Evolutionary conservation across 352 stramenopile species (phyloP).

Genomic region (Pythium chondricola): DNA sequence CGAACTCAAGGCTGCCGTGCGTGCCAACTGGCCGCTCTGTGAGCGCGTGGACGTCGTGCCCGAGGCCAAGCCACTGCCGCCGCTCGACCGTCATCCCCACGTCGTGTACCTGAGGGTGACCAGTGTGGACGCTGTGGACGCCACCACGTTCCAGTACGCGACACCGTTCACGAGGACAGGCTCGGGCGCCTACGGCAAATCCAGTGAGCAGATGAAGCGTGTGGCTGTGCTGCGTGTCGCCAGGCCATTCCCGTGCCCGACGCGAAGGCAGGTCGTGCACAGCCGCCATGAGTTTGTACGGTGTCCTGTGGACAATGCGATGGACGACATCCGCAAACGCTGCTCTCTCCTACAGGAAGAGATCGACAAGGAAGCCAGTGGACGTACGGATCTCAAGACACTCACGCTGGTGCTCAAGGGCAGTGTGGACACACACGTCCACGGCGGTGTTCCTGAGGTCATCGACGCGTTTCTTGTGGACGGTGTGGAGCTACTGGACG

Average conservation of each 20-base stretch:
- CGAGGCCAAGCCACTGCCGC: slow-evolving; percentile 36
- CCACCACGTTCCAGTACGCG: slow-evolving; percentile 36
- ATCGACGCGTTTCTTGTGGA: slow-evolving; percentile 55
- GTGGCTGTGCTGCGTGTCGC: slow-evolving; percentile 41
- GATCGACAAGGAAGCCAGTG: slow-evolving; percentile 39
- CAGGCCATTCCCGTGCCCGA: slow-evolving; percentile 38
- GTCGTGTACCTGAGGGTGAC: slow-evolving; percentile 58
- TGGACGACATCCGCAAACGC: slow-evolving; percentile 72
- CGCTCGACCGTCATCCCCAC: slow-evolving; percentile 36
- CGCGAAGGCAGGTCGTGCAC: slow-evolving; percentile 40
- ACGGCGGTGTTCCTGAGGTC: slow-evolving; percentile 67
- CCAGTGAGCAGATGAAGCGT: slow-evolving; percentile 65
- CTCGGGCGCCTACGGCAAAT: slow-evolving; percentile 47
- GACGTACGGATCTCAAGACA: slow-evolving; percentile 58
- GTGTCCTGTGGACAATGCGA: slow-evolving; percentile 67
- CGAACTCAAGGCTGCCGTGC: slow-evolving; percentile 55
- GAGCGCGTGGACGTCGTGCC: slow-evolving; percentile 55
- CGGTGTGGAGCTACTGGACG: slow-evolving; percentile 19
- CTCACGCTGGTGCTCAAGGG: slow-evolving; percentile 75
- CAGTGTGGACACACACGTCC: slow-evolving; percentile 73
- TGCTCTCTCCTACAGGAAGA: slow-evolving; percentile 45
- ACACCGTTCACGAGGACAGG: slow-evolving; percentile 43
- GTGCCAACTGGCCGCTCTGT: slow-evolving; percentile 41
- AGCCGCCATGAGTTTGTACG: slow-evolving; percentile 34
- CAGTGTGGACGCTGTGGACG: slow-evolving; percentile 3